Percentiles rank a stretch among this genome's conserved stretches.
Conservation (phyloP, 2,329 filamentous ascomycete genomes). For the Neoscytalidium dimidiatum region DNA sequence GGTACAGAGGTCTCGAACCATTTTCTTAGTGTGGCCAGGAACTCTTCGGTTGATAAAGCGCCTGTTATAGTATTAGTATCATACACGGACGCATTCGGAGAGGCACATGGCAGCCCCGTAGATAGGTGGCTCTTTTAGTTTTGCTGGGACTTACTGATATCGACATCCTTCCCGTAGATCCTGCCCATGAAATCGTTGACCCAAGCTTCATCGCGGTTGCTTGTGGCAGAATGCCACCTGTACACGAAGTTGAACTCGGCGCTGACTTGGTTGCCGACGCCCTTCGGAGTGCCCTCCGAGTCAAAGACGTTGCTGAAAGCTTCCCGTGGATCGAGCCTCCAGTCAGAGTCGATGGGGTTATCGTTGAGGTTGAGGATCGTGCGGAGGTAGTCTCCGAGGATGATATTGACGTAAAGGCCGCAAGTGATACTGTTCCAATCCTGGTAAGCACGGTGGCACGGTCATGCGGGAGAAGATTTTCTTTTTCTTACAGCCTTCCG, state of each 20-base stretch:
- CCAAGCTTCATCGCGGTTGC: constrained; percentile 72
- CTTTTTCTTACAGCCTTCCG: constrained; percentile 33
- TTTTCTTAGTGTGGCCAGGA: constrained; percentile 60
- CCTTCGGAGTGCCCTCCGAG: constrained; percentile 58
- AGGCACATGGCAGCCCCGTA: not conserved
- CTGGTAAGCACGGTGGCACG: constrained; percentile 36
- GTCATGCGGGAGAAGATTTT: constrained; percentile 33
- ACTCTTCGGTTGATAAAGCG: constrained; percentile 57
- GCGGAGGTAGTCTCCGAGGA: constrained; percentile 48
- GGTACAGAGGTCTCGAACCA: constrained; percentile 52
- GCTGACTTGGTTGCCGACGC: constrained; percentile 75
- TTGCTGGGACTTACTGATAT: not conserved
- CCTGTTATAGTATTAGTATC: constrained; percentile 22
- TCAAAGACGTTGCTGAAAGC: constrained; percentile 7
- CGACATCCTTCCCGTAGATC: constrained; percentile 3
- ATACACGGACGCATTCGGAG: not conserved
- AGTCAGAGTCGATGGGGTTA: constrained; percentile 62
- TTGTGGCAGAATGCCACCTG: constrained; percentile 77
- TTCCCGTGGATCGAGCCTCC: constrained; percentile 70
- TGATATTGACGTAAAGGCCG: constrained; percentile 48
- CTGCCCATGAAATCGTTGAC: constrained; percentile 57
- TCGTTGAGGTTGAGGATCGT: constrained; percentile 57
- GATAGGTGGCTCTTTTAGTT: too few relatives aligned
- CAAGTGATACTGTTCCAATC: constrained; percentile 43
- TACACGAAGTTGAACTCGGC: constrained; percentile 84